A percentile compares a stretch with the other conserved stretches of the same genome.
These are phyloP conservation scores for Radiomyces spectabilis DNA, from an alignment of 192 early-diverging fungal genomes.

Conservation along the genomic window DNA sequence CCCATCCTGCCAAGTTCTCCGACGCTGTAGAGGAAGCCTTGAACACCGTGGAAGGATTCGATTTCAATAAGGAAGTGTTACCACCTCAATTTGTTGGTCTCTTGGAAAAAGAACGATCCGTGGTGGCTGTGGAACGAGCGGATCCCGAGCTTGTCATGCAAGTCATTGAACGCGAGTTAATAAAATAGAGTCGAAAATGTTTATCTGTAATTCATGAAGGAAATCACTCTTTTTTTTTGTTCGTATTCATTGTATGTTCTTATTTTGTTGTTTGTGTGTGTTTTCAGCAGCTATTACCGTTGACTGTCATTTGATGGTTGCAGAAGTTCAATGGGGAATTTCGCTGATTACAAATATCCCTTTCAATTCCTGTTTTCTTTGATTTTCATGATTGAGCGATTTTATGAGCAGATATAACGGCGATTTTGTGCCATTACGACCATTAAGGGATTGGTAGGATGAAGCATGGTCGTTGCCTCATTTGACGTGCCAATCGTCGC, in stretches of 20 bases:
- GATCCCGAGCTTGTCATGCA: constrained; percentile 43
- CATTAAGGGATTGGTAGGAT: too few relatives aligned
- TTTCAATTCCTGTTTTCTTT: too few relatives aligned
- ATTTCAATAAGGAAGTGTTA: constrained; percentile 46
- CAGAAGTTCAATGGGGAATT: too few relatives aligned
- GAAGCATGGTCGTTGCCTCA: too few relatives aligned
- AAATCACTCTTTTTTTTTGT: not conserved
- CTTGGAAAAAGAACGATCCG: constrained; percentile 62
- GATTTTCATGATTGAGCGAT: too few relatives aligned
- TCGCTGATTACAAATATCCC: too few relatives aligned
- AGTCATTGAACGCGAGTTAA: constrained; percentile 43
- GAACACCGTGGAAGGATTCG: constrained; percentile 40
- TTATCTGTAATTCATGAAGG: not conserved
- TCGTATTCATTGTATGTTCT: not conserved
- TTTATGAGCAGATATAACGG: too few relatives aligned
- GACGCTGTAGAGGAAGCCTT: constrained; percentile 80
- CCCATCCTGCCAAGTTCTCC: constrained; percentile 95
- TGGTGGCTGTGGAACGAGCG: constrained; percentile 40
- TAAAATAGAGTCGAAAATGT: not conserved
- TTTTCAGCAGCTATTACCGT: too few relatives aligned
- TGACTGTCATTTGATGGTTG: too few relatives aligned
- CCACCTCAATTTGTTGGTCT: constrained; percentile 64
- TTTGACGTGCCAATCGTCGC: too few relatives aligned
- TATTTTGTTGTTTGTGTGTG: not conserved
- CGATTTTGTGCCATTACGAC: too few relatives aligned